These are phyloP conservation scores for Candida maesae DNA, from an alignment of 805 yeast species.

Conservation along the genomic window DNA sequence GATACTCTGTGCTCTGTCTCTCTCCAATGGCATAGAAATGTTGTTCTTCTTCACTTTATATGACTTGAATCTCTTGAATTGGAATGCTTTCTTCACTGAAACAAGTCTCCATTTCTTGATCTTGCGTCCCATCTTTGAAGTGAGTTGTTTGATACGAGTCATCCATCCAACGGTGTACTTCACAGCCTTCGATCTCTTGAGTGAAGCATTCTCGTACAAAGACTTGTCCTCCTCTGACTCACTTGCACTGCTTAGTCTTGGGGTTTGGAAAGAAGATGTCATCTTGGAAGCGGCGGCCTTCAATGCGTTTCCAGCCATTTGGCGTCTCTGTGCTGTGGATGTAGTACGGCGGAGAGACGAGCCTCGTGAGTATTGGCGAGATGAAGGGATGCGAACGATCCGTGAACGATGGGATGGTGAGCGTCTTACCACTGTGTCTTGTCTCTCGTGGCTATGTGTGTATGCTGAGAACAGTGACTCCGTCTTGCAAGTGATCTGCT, in stretches of 20 bases:
- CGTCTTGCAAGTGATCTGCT: slow-evolving; percentile 26
- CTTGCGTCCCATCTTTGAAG: slow-evolving; percentile 24
- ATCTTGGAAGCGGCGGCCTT: not conserved
- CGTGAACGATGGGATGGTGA: not conserved
- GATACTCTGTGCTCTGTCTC: slow-evolving; percentile 23
- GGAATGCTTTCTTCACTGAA: slow-evolving; percentile 21
- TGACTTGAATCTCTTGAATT: slow-evolving; percentile 11
- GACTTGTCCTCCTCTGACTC: slow-evolving; percentile 15
- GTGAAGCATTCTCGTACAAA: slow-evolving; percentile 19
- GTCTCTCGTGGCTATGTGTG: not conserved
- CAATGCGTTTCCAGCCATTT: slow-evolving; percentile 7
- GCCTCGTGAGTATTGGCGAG: not conserved
- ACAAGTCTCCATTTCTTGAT: slow-evolving; percentile 28
- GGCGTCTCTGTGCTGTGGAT: slow-evolving; percentile 10
- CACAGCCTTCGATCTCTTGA: slow-evolving; percentile 34
- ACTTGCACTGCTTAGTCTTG: too few relatives aligned
- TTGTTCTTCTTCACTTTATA: slow-evolving; percentile 8
- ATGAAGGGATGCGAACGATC: not conserved
- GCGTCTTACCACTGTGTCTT: slow-evolving; percentile 4
- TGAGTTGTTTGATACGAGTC: slow-evolving; percentile 28
- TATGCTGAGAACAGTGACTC: slow-evolving; percentile 1
- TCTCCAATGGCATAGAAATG: slow-evolving; percentile 22
- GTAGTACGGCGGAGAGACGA: slow-evolving; percentile 7
- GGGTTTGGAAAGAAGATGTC: too few relatives aligned
- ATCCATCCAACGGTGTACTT: slow-evolving; percentile 37